Evolutionary conservation across 75 land plant species (phyloP).

Genomic region (Pinus taeda): DNA sequence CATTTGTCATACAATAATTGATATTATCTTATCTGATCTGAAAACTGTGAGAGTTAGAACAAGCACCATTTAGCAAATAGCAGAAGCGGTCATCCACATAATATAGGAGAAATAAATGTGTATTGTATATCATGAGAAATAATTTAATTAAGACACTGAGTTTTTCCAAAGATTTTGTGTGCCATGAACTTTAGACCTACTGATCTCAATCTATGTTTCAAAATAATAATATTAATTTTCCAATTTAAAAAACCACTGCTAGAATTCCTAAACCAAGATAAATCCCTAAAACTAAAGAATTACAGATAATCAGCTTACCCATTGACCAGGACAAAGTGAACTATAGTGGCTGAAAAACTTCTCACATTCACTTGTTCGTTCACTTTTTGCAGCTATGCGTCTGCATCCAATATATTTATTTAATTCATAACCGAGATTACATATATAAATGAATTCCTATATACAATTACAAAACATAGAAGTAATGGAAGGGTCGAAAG

Average conservation of each 20-base stretch:
- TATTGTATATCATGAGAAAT: background rate
- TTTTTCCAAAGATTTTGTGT: background rate
- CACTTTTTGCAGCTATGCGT: conserved; percentile 67
- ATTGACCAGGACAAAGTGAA: conserved; percentile 82
- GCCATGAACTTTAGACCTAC: background rate
- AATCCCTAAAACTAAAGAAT: background rate
- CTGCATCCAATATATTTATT: conserved; percentile 16
- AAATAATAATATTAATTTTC: background rate
- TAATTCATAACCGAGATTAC: background rate
- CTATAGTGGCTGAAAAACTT: conserved; percentile 82
- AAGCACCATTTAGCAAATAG: background rate
- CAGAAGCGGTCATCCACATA: background rate
- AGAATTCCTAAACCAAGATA: background rate
- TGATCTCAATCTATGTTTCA: background rate
- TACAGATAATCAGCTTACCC: conserved; percentile 44
- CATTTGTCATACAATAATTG: too few species aligned
- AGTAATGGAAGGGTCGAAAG: background rate
- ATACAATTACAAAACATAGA: too few species aligned
- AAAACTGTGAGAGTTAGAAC: background rate
- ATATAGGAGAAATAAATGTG: background rate
- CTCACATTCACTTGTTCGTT: conserved; percentile 74
- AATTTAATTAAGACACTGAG: background rate
- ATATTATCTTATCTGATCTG: too few species aligned
- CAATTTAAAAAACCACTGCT: background rate
- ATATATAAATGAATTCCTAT: background rate